A percentile compares a stretch with the other conserved stretches of the same genome.
phyloP scores from a whole-genome alignment of 2,329 filamentous ascomycete species.

The Aspergillus sp. region DNA sequence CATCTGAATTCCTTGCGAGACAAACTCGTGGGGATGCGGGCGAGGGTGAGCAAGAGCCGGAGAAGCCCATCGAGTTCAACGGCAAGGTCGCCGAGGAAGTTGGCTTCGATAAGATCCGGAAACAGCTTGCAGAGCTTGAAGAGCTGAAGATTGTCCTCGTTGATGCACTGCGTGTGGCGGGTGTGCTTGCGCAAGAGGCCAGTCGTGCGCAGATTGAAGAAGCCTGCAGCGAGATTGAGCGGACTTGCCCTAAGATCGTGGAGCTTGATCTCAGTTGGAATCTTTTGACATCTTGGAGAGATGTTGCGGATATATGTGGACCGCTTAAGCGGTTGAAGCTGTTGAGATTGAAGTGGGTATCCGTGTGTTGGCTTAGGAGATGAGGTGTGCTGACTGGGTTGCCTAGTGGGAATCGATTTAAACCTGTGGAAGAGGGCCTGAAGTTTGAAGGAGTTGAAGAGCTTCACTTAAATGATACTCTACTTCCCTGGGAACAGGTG shows the following conservation, averaged over 20 bases:
- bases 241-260: slow-evolving; percentile 57
- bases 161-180: slow-evolving; percentile 67
- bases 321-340: slow-evolving; percentile 66
- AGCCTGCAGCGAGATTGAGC: slow-evolving; percentile 52
- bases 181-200: slow-evolving; percentile 30
- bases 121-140: slow-evolving; percentile 71
- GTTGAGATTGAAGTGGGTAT: slow-evolving; percentile 69
- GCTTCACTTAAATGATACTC: slow-evolving; percentile 66
- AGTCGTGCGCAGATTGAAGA: slow-evolving; percentile 22
- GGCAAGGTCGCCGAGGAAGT: slow-evolving; percentile 88
- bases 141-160: slow-evolving; percentile 80
- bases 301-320: slow-evolving; percentile 69
- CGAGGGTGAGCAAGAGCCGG: slow-evolving; percentile 28
- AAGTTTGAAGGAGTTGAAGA: slow-evolving; percentile 57
- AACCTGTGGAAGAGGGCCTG: slow-evolving; percentile 39
- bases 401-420: slow-evolving; percentile 69
- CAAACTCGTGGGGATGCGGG: not conserved
- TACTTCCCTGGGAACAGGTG: slow-evolving; percentile 67
- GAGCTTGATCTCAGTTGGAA: slow-evolving; percentile 87
- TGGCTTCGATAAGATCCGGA: slow-evolving; percentile 89
- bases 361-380: not conserved
- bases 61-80: slow-evolving; percentile 67
- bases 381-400: slow-evolving; percentile 15
- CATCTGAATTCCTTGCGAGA: slow-evolving; percentile 50
- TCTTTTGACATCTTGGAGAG: slow-evolving; percentile 66